phyloP scores from a whole-genome alignment of 352 stramenopile genomes.

The Phytophthora pluvialis region DNA sequence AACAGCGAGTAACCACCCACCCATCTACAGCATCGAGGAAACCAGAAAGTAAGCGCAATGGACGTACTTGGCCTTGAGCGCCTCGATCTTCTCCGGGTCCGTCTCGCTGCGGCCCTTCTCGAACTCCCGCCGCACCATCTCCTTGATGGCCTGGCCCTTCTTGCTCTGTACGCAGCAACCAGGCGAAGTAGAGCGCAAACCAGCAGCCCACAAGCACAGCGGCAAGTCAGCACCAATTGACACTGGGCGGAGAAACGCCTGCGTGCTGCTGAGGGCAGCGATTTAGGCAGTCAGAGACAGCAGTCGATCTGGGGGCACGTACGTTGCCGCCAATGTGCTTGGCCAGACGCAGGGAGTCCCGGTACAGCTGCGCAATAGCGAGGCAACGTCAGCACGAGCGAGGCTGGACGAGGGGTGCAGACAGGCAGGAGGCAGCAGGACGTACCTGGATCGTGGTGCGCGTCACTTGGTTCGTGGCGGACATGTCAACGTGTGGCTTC shows the following conservation, averaged over 20 bases:
- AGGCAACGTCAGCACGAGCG: neutral
- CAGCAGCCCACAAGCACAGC: neutral
- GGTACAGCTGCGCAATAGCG: slow-evolving; percentile 63
- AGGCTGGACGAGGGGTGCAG: neutral
- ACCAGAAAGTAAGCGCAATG: neutral
- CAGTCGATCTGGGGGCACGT: slow-evolving; percentile 11
- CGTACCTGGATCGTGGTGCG: slow-evolving; percentile 76
- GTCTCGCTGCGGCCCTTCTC: slow-evolving; percentile 79
- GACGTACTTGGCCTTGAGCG: slow-evolving; percentile 83
- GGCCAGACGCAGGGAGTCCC: slow-evolving; percentile 83
- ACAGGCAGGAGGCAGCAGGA: neutral
- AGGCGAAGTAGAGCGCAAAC: neutral
- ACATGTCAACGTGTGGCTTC: slow-evolving; percentile 31
- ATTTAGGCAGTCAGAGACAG: neutral
- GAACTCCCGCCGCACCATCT: slow-evolving; percentile 80
- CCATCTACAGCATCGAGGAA: neutral
- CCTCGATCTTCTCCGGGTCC: slow-evolving; percentile 84
- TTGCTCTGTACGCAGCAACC: slow-evolving; percentile 63
- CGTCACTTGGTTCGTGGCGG: slow-evolving; percentile 68
- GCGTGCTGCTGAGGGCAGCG: too few species aligned
- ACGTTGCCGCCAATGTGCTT: slow-evolving; percentile 90
- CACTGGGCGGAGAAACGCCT: too few species aligned
- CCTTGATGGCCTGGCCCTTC: slow-evolving; percentile 79
- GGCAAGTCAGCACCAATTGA: slow-evolving; percentile 7
- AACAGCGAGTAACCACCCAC: neutral